Conservation (phyloP, 352 stramenopile genomes). For the Elongisporangium senticosum region DNA sequence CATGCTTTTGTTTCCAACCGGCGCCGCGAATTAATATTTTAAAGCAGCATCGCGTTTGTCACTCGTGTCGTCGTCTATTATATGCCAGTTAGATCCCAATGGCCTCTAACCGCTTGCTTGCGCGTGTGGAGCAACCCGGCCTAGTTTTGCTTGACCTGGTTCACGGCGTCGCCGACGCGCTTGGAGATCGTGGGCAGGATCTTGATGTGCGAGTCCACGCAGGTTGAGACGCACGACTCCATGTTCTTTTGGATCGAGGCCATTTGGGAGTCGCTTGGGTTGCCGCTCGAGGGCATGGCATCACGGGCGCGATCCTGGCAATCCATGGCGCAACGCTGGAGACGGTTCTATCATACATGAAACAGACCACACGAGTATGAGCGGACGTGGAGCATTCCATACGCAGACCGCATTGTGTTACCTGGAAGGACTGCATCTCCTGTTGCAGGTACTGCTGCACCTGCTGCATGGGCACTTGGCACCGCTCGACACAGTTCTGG, state of each 20-base stretch:
- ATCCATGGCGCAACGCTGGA: conserved; percentile 83
- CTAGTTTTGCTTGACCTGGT: conserved; percentile 61
- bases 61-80: background rate
- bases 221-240: conserved; percentile 59
- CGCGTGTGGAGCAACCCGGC: background rate
- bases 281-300: conserved; percentile 42
- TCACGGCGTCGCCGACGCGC: conserved; percentile 65
- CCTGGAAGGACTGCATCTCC: conserved; percentile 81
- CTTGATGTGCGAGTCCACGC: conserved; percentile 73
- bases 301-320: conserved; percentile 83
- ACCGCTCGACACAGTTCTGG: conserved; percentile 78
- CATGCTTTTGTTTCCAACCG: background rate
- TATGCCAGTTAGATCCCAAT: background rate
- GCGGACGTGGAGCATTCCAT: background rate
- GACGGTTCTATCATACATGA: conserved; percentile 37
- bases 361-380: background rate
- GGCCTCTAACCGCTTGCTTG: conserved; percentile 2
- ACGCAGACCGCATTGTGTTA: conserved; percentile 1
- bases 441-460: conserved; percentile 79
- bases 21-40: conserved; percentile 7
- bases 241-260: conserved; percentile 66
- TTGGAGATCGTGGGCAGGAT: conserved; percentile 69
- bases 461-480: conserved; percentile 82
- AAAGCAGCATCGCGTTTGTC: conserved; percentile 1
- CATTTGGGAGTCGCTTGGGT: conserved; percentile 69